A percentile compares a stretch with the other conserved stretches of the same genome.
These are phyloP conservation scores for Exsudoporus frostii DNA, from an alignment of 768 basidiomycete species.

Conservation along the genomic window DNA sequence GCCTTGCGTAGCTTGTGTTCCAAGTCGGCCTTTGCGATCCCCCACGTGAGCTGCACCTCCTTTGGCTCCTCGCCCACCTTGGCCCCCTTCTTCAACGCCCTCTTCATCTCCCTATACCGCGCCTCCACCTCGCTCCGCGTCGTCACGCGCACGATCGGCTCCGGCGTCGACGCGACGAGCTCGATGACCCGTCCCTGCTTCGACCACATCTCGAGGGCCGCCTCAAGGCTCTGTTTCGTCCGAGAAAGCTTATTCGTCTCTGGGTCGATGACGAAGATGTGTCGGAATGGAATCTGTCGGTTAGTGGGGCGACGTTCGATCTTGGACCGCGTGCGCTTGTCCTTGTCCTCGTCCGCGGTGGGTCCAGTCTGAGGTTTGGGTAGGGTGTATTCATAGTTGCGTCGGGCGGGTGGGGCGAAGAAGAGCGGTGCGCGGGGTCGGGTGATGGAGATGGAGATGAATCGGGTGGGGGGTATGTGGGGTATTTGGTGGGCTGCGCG, in stretches of 20 bases:
- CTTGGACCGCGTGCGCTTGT: background rate
- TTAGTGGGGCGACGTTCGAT: constrained; percentile 24
- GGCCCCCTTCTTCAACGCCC: constrained; percentile 31
- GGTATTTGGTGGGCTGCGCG: constrained; percentile 4
- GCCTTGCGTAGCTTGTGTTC: constrained; percentile 64
- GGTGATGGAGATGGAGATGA: constrained; percentile 4
- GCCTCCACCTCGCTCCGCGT: constrained; percentile 42
- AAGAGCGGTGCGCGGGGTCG: background rate
- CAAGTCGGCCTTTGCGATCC: constrained; percentile 53
- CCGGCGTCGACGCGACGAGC: constrained; percentile 47
- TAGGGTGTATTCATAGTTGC: constrained; percentile 1
- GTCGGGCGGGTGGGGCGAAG: constrained; percentile 15
- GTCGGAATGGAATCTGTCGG: constrained; percentile 40
- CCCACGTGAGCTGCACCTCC: constrained; percentile 75
- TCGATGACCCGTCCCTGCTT: constrained; percentile 38
- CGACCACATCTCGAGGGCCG: constrained; percentile 42
- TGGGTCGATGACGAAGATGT: constrained; percentile 49
- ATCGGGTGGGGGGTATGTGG: constrained; percentile 4
- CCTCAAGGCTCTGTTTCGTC: constrained; percentile 31
- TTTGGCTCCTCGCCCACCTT: constrained; percentile 41
- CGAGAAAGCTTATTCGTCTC: constrained; percentile 39
- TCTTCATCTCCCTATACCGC: constrained; percentile 37
- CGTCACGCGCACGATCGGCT: constrained; percentile 60
- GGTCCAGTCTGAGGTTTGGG: background rate
- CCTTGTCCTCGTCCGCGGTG: background rate